These are phyloP conservation scores for Pythium oligandrum DNA, from an alignment of 352 stramenopile species.

Conservation along the genomic window DNA sequence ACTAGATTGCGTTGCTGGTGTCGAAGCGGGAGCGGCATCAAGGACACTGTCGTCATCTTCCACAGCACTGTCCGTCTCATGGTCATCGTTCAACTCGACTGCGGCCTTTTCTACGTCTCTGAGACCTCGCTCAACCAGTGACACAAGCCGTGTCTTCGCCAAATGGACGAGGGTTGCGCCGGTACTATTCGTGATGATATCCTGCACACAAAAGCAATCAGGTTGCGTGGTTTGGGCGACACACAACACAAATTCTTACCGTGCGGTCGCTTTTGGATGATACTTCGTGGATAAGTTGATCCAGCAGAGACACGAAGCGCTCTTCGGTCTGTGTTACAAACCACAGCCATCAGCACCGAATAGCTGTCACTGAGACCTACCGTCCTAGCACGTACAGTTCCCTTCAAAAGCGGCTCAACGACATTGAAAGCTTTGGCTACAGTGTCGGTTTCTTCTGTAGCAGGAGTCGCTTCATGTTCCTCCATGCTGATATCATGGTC, in stretches of 20 bases:
- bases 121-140: conserved; percentile 55
- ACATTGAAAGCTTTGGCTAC: not conserved
- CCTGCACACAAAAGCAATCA: conserved; percentile 5
- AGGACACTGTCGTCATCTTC: conserved; percentile 3
- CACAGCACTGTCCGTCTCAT: conserved; percentile 13
- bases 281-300: conserved; percentile 56
- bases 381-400: conserved; percentile 3
- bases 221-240: not conserved
- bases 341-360: too few relatives aligned
- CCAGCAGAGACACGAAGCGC: conserved; percentile 51
- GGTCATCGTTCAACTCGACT: conserved; percentile 20
- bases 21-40: too few relatives aligned
- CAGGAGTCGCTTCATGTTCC: too few relatives aligned
- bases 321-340: conserved; percentile 31
- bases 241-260: conserved; percentile 13
- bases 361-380: too few relatives aligned
- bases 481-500: too few relatives aligned
- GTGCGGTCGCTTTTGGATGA: conserved; percentile 50
- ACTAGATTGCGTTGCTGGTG: too few relatives aligned
- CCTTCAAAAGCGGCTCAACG: not conserved
- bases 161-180: conserved; percentile 71
- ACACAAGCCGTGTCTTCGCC: conserved; percentile 60
- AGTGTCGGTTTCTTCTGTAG: too few relatives aligned
- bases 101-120: conserved; percentile 38
- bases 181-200: conserved; percentile 67